Evolutionary conservation across 805 yeast genomes (phyloP).

Genomic region (Candida krabiensis): DNA sequence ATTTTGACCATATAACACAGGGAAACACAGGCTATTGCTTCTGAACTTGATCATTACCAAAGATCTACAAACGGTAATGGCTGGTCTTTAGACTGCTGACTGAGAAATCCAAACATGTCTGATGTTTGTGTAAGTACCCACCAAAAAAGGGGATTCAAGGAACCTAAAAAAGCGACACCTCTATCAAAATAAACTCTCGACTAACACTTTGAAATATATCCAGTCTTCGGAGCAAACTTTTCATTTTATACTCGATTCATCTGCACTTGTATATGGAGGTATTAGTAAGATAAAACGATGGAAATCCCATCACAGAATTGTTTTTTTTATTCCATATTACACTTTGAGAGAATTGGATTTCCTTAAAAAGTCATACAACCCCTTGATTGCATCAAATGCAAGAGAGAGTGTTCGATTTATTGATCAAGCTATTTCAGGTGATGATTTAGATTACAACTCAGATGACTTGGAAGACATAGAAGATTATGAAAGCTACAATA

Average conservation of each 20-base stretch:
- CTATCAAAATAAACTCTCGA: no score
- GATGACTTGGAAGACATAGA: conserved; percentile 9
- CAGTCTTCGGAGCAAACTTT: conserved; percentile 4
- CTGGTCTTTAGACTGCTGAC: no score
- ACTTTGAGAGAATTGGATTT: conserved; percentile 62
- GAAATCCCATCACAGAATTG: conserved; percentile 43
- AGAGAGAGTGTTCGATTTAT: conserved; percentile 63
- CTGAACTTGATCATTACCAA: no score
- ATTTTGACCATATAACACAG: no score
- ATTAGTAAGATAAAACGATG: conserved; percentile 67
- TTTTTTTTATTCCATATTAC: conserved; percentile 53
- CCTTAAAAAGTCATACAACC: conserved; percentile 48
- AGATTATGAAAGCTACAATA: conserved; percentile 26
- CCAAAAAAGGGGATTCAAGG: no score
- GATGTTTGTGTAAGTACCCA: no score
- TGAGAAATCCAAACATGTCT: no score
- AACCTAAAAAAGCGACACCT: no score
- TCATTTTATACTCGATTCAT: conserved; percentile 61
- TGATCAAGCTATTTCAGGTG: conserved; percentile 37
- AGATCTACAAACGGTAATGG: no score
- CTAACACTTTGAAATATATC: no score
- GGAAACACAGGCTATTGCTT: no score
- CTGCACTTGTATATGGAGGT: conserved; percentile 63
- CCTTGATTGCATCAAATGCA: conserved; percentile 62
- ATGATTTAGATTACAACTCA: conserved; percentile 8